Percentiles rank a stretch among this genome's conserved stretches.
Evolutionary conservation across 805 yeast species (phyloP).

Genomic region (Metschnikowia baotianmanensis): DNA sequence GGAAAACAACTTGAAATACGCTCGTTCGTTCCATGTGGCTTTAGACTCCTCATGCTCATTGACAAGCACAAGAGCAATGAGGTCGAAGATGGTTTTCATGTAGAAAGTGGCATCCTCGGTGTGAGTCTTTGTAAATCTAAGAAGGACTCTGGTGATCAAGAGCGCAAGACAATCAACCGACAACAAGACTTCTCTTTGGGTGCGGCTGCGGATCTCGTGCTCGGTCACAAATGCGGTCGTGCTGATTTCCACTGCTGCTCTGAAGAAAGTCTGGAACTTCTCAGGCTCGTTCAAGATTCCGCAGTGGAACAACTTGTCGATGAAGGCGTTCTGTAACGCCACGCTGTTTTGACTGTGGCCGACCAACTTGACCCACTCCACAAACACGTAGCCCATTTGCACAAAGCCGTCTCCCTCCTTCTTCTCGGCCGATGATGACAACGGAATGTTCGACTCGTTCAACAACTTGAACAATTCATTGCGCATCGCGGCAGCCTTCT

Average conservation of each 20-base stretch:
- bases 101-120: constrained; percentile 47
- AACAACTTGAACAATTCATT: constrained; percentile 40
- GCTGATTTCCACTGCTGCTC: constrained; percentile 76
- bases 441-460: constrained; percentile 22
- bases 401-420: constrained; percentile 41
- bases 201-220: constrained; percentile 50
- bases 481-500: constrained; percentile 31
- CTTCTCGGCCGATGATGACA: constrained; percentile 14
- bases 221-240: constrained; percentile 57
- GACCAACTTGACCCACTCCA: constrained; percentile 86
- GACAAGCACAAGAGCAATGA: constrained; percentile 65
- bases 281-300: constrained; percentile 68
- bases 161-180: constrained; percentile 82
- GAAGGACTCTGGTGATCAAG: constrained; percentile 58
- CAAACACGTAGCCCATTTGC: constrained; percentile 72
- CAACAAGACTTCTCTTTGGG: constrained; percentile 66
- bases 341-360: constrained; percentile 62
- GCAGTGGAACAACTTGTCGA: constrained; percentile 62
- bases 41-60: constrained; percentile 68
- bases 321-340: constrained; percentile 54
- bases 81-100: constrained; percentile 58
- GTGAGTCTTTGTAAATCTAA: constrained; percentile 48
- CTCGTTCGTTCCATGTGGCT: constrained; percentile 78
- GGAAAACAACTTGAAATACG: constrained; percentile 86
- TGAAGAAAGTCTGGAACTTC: constrained; percentile 60